Evolutionary conservation across 1,139 yeast genomes (phyloP), one percentile per base, ranked within the genome.

Genomic region (Suhomyces chickasaworum): DNA sequence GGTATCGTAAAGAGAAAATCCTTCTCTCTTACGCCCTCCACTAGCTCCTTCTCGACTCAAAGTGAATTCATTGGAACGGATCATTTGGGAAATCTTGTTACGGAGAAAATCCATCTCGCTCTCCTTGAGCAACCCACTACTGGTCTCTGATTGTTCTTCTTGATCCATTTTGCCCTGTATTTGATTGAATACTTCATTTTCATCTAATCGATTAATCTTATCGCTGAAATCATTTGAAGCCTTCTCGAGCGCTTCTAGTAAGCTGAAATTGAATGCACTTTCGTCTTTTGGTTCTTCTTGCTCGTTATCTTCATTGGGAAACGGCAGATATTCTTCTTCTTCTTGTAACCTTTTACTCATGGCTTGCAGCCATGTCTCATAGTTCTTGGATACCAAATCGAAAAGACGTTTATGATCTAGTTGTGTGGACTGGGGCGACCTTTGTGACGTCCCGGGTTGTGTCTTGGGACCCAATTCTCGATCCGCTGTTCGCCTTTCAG

Each of bases 1-100:
- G n/a, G 74, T 68, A 42, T 69, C 77, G 49, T 72, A 73, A 5
- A 72, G 59, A 12, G 70, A 63, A 46, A 71, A 71, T 2, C 76
- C 76, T 41, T 58, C 68, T 17, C 55, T 49, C 16, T 48, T 49
- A 40, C 39, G 36, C 15, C 37, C 32, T 7, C 29, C 18, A 2
- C 8, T 25, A n/a, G 37, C 16, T n/a, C 37, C 30, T 7, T 42
- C 40, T 6, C 46, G 37, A 21, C 42, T 45, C 20, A 51, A 29
- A 18, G 43, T 42, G 30, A 53, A 48, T 17, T 52, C 55, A 34
- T 51, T 49, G 32, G 53, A 49, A 16, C 47, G 45, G 44, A 64
- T 61, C 58, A 64, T 58, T 44, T 59, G 63, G 1, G 68, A 50
- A 40, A 69, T 65, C 47, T 61, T 63, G 37, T 60, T 54, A 25